These are phyloP conservation scores for Hondaea fermentalgiana DNA, from an alignment of 108 stramenopile species.

Conservation along the genomic window DNA sequence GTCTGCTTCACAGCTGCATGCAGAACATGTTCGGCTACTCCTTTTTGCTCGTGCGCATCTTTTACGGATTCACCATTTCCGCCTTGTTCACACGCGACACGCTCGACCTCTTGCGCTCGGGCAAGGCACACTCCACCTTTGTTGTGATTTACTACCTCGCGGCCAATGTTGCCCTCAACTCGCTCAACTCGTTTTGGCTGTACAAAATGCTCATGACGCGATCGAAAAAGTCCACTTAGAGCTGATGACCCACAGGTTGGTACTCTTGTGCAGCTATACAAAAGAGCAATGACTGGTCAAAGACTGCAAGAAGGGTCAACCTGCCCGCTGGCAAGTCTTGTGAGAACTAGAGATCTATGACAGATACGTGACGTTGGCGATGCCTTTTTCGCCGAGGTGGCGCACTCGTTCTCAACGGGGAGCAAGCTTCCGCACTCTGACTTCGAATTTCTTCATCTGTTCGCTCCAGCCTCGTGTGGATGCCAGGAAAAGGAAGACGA, in stretches of 20 bases:
- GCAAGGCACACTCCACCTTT: background rate
- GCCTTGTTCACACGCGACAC: background rate
- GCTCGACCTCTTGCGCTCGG: background rate
- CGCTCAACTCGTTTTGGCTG: background rate
- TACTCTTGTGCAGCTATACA: background rate
- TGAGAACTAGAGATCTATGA: too few relatives aligned
- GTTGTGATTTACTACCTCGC: background rate
- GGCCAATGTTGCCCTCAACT: background rate
- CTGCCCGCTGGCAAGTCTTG: too few relatives aligned
- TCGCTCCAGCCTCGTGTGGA: too few relatives aligned
- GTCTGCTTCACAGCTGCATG: background rate
- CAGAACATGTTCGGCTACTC: background rate
- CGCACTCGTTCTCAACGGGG: too few relatives aligned
- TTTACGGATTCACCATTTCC: background rate
- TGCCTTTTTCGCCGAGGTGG: too few relatives aligned
- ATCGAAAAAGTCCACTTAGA: background rate
- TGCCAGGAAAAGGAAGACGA: too few relatives aligned
- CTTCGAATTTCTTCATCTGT: too few relatives aligned
- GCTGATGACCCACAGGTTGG: background rate
- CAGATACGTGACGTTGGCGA: too few relatives aligned
- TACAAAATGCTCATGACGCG: background rate
- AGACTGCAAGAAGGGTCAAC: too few relatives aligned
- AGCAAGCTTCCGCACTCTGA: too few relatives aligned
- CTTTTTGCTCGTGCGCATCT: background rate
- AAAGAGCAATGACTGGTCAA: too few relatives aligned